These are phyloP conservation scores for Adansonia digitata DNA, from an alignment of 345 rosid species.

Conservation along the genomic window DNA sequence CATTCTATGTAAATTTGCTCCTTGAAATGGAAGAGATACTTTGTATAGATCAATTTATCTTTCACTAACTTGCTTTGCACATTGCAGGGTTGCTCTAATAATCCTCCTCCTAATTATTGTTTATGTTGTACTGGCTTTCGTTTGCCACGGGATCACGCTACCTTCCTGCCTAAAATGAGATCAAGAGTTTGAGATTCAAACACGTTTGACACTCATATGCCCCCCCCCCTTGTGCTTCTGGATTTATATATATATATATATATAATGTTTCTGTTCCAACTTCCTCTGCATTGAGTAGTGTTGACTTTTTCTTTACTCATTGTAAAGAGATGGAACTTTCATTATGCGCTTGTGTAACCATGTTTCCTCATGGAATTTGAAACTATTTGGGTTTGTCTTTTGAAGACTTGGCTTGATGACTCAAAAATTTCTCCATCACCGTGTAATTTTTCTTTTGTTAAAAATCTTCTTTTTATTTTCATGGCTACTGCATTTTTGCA, in stretches of 20 bases:
- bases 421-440: not conserved
- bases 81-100: slow-evolving; percentile 64
- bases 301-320: slow-evolving; percentile 12
- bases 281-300: not conserved
- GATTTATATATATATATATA: slow-evolving; percentile 4
- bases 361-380: slow-evolving; percentile 8
- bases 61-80: slow-evolving; percentile 15
- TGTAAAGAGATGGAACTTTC: slow-evolving; percentile 13
- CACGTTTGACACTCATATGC: not conserved
- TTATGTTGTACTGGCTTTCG: slow-evolving; percentile 68
- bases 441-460: not conserved
- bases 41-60: not conserved
- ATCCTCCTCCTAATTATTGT: slow-evolving; percentile 52
- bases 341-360: slow-evolving; percentile 1
- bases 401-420: not conserved
- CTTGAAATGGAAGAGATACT: not conserved
- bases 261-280: not conserved
- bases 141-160: slow-evolving; percentile 70
- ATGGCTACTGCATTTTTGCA: not conserved
- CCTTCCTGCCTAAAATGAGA: slow-evolving; percentile 72
- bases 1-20: not conserved
- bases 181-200: slow-evolving; percentile 13
- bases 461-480: not conserved
- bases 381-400: slow-evolving; percentile 9
- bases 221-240: not conserved